These are phyloP conservation scores for Secale cereale DNA, from an alignment of 176 grass and related monocot species.

Conservation along the genomic window DNA sequence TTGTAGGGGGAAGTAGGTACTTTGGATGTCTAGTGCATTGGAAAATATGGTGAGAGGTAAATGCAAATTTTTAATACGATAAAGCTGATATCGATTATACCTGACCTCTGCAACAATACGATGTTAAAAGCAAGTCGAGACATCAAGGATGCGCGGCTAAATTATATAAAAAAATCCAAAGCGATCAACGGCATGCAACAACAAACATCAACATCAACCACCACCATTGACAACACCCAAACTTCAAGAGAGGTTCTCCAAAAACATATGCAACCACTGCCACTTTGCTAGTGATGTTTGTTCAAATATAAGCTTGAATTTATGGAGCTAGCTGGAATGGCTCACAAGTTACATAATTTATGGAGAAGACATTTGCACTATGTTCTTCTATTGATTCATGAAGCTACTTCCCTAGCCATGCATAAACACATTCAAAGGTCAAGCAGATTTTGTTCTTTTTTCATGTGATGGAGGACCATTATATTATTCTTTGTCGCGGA, in stretches of 20 bases:
- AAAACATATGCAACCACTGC: not conserved
- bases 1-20: not conserved
- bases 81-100: not conserved
- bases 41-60: not conserved
- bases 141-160: not conserved
- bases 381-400: conserved; percentile 22
- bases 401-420: not conserved
- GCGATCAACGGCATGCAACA: not conserved
- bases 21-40: not conserved
- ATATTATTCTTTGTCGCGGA: conserved; percentile 38
- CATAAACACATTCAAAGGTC: conserved; percentile 7
- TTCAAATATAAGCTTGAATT: not conserved
- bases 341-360: not conserved
- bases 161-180: not conserved
- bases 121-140: not conserved
- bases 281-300: not conserved
- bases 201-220: not conserved
- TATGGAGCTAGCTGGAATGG: not conserved
- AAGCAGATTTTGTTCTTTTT: conserved; percentile 10
- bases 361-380: not conserved
- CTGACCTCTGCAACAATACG: not conserved
- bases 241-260: not conserved
- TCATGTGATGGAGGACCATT: conserved; percentile 4
- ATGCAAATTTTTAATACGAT: not conserved
- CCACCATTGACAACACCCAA: not conserved